Conservation (phyloP, 176 grass and related monocot genomes). For the Zea mays region DNA sequence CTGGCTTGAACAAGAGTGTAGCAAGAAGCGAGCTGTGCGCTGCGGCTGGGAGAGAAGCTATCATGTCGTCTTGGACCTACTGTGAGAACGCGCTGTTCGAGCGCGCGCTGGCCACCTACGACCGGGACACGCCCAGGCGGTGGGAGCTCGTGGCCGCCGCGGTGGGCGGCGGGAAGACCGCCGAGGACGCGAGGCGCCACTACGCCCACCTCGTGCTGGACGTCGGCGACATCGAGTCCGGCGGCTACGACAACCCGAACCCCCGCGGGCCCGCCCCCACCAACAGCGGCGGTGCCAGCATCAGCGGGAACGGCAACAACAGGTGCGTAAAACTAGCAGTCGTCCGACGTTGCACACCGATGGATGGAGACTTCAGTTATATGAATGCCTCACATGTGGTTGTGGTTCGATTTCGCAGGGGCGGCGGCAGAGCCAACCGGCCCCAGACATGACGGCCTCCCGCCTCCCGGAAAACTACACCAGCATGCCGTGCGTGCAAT, state of each 20-base stretch:
- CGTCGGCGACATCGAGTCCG: conserved; percentile 44
- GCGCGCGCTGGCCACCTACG: conserved; percentile 54
- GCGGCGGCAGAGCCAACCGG: too few relatives aligned
- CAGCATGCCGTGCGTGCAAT: too few relatives aligned
- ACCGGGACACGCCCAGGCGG: conserved; percentile 38
- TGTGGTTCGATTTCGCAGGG: too few relatives aligned
- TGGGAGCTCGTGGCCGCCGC: conserved; percentile 59
- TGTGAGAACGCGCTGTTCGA: conserved; percentile 63
- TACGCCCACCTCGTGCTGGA: conserved; percentile 43
- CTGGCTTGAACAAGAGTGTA: too few relatives aligned
- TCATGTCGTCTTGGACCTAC: conserved; percentile 43
- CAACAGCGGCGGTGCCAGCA: too few relatives aligned
- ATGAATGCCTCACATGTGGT: too few relatives aligned
- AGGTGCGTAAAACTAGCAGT: not conserved
- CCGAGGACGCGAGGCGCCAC: conserved; percentile 55
- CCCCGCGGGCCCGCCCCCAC: not conserved
- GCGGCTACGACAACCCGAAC: not conserved
- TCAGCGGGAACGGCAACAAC: not conserved
- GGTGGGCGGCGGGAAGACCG: conserved; percentile 63
- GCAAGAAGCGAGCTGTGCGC: too few relatives aligned
- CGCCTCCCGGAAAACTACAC: too few relatives aligned
- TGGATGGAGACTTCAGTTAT: too few relatives aligned
- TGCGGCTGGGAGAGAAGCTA: too few relatives aligned
- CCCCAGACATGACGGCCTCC: too few relatives aligned
- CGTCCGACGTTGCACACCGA: too few relatives aligned